Base-by-base conservation (phyloP, 2,329 filamentous ascomycete species). In the Alternaria longipes region DNA sequence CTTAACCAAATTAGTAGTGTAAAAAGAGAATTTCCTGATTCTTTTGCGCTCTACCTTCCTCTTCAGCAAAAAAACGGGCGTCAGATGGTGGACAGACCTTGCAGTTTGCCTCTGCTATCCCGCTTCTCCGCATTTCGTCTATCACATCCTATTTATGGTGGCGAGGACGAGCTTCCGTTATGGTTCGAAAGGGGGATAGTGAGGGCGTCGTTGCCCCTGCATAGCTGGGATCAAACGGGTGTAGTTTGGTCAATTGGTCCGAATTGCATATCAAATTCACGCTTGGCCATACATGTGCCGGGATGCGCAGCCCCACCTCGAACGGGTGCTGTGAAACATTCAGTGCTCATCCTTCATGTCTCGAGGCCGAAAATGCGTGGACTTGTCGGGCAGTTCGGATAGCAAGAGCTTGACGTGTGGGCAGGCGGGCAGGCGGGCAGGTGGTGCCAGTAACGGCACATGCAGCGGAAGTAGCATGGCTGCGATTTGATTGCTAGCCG, bases 111-210 rank as follows among this genome's bases (percentile, higher is more conserved):
- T 66, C 58, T 59, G 61, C 45, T 34, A 64, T 66, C 70, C 70
- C 62, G 60, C 69, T 74, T 76, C 74, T 77, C 74, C 74, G 74
- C 74, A 77, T 72, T 76, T 73, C 60, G 67, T 70, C 62, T 67
- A 72, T 66, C 61, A 59, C 60, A 61, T 60, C 67, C 73, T 75
- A 75, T 76, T 76, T 75, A 71, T 73, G 70, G 72, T 69, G 73
- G 71, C 67, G 62, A 73, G 68, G 68, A 66, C 65, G 66, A 64
- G 65, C 65, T 67, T 52, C 65, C 56, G 65, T 60, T 56, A 50
- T 60, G 59, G 63, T 44, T 67, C 46, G 26, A 64, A 71, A 69
- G 50, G 53, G 71, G 70, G 52, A 59, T 64, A 63, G 65, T 62
- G 63, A 58, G 59, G 40, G 61, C 61, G 64, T 61, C 57, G 36